Evolutionary conservation across 345 rosid species (phyloP), one percentile per base, ranked within the genome.

Genomic region (Gossypium thurberi): DNA sequence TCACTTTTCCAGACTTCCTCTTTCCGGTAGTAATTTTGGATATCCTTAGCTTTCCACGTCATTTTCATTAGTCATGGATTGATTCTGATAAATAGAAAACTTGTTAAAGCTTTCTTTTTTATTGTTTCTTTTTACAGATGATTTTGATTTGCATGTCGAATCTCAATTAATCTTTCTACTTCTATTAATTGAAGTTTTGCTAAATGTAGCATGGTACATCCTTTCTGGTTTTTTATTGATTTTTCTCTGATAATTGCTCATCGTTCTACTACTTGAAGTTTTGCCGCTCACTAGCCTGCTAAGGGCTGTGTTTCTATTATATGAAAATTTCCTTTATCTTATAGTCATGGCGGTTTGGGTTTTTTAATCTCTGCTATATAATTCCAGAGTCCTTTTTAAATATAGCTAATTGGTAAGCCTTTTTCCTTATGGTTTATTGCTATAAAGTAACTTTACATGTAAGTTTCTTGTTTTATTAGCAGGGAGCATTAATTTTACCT

Each of bases 141-240:
- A 17, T 69, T 69, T 69, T 69, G 46, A 28, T 69, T 28, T 69
- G 46, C 59, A 28, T 52, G 72, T 52, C 60, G 40, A 51, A 69
- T 17, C 47, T 51, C 25, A n/a, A 66, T 67, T 67, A 48, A 67
- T 67, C 23, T 48, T 67, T 42, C 20, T 15, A 48, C 57, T 20
- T 25, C 42, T 47, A 14, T 28, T 69, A 51, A n/a, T 69, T 52
- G 47, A 68, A 68, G 44, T 68, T 26, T 28, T 25, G 23, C 46
- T 28, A 68, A 51, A 26, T 50, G 6, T 68, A 68, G 72, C 23
- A 50, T 2, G 56, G n/a, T 66, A 23, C 18, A 7, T 7, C 20
- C 18, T 65, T 65, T 5, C 21, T 65, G 69, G 53, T 44, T 65
- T 62, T 37, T 65, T 65, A 65, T 65, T 20, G 0, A 65, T 46